Evolutionary conservation across 805 yeast species (phyloP).

Genomic region (Saccharomycopsis babjevae): DNA sequence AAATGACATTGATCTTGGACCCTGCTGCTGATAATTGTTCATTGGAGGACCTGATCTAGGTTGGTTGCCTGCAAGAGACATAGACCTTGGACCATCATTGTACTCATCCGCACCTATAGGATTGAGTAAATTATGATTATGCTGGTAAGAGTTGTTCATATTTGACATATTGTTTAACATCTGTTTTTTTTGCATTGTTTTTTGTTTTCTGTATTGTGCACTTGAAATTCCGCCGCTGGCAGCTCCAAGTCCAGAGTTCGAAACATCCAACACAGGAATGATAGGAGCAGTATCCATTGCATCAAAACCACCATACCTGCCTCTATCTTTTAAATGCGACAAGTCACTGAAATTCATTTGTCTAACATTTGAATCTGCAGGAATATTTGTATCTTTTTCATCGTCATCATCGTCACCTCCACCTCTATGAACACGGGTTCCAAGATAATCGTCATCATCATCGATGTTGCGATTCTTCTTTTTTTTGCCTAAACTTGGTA

Average conservation of each 20-base stretch:
- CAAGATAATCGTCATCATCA: slow-evolving; percentile 3
- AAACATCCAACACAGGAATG: slow-evolving; percentile 55
- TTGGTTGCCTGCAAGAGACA: slow-evolving; percentile 22
- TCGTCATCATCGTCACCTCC: slow-evolving; percentile 26
- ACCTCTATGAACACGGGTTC: slow-evolving; percentile 11
- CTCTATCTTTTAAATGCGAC: slow-evolving; percentile 52
- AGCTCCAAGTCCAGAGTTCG: slow-evolving; percentile 23
- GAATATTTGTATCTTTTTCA: slow-evolving; percentile 26
- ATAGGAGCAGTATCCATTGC: slow-evolving; percentile 56
- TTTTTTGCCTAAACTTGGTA: slow-evolving; percentile 20
- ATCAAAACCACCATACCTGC: slow-evolving; percentile 47
- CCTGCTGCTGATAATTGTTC: slow-evolving; percentile 4
- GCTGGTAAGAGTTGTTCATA: slow-evolving; percentile 19
- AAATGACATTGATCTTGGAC: slow-evolving; percentile 27
- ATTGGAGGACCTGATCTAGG: not conserved
- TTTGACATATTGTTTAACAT: slow-evolving; percentile 37
- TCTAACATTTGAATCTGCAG: slow-evolving; percentile 26
- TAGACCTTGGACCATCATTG: slow-evolving; percentile 23
- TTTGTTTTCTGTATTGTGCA: slow-evolving; percentile 57
- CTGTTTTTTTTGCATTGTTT: slow-evolving; percentile 57
- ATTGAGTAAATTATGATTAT: slow-evolving; percentile 15
- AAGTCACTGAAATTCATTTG: slow-evolving; percentile 54
- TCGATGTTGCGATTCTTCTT: slow-evolving; percentile 1
- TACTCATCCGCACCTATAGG: slow-evolving; percentile 14
- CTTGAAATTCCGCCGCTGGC: slow-evolving; percentile 26